Evolutionary conservation across 2,329 filamentous ascomycete genomes (phyloP).

Genomic region (Colletotrichum sp.): DNA sequence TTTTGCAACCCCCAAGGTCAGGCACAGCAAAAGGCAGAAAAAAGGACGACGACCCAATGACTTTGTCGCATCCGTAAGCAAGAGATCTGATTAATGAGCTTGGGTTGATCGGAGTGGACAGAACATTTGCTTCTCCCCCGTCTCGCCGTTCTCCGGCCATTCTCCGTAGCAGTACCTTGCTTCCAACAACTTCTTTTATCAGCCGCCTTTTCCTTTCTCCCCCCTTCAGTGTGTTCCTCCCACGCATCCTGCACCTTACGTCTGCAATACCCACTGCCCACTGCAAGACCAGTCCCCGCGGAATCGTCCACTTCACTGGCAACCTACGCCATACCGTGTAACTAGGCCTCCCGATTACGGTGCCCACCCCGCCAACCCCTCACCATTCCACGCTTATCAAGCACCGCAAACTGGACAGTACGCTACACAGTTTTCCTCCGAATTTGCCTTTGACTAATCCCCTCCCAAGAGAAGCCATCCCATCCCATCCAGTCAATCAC

Average conservation of each 20-base stretch:
- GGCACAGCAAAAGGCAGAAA: neutral
- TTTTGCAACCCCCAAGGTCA: neutral
- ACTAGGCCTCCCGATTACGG: neutral
- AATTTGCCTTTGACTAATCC: constrained; percentile 17
- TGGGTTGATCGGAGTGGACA: neutral
- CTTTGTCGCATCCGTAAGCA: neutral
- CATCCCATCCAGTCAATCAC: neutral
- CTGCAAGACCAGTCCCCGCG: neutral
- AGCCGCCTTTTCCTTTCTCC: neutral
- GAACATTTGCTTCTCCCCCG: neutral
- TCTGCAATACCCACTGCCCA: neutral
- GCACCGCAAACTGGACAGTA: constrained; percentile 5
- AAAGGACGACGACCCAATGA: neutral
- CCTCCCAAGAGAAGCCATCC: neutral
- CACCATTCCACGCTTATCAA: constrained; percentile 19
- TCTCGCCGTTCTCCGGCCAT: neutral
- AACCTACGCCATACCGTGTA: constrained; percentile 9
- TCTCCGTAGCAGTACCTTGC: neutral
- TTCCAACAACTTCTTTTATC: neutral
- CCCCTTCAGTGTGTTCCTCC: neutral
- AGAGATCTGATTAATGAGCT: constrained; percentile 1
- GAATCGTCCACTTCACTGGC: neutral
- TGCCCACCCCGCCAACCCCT: constrained; percentile 22
- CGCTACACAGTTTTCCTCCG: constrained; percentile 7
- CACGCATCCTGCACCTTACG: neutral